Evolutionary conservation across 768 basidiomycete genomes (phyloP).

Genomic region (Macrolepiota albuminosa): DNA sequence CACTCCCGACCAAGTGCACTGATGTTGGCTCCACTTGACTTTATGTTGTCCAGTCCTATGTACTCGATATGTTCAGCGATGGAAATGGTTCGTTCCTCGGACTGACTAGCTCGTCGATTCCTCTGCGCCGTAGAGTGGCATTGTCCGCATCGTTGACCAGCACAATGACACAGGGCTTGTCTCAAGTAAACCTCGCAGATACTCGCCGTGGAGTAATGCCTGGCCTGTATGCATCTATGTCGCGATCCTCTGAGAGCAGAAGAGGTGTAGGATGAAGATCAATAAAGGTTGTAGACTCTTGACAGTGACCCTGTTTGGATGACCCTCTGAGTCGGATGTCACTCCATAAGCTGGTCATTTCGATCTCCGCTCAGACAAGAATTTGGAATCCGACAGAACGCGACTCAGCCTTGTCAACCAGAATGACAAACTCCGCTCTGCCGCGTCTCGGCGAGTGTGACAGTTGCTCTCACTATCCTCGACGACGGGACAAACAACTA

Average conservation of each 20-base stretch:
- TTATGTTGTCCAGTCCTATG: constrained; percentile 15
- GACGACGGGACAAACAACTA: too few relatives aligned
- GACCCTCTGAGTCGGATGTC: too few relatives aligned
- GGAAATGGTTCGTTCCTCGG: constrained; percentile 30
- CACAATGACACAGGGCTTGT: constrained; percentile 53
- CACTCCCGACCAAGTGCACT: constrained; percentile 63
- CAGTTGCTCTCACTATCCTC: too few relatives aligned
- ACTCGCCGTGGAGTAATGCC: constrained; percentile 53
- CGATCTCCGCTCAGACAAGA: too few relatives aligned
- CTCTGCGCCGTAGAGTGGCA: constrained; percentile 38
- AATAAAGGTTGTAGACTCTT: too few relatives aligned
- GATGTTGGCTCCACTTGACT: constrained; percentile 61
- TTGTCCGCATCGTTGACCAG: constrained; percentile 49
- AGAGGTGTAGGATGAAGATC: not conserved
- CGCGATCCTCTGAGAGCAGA: not conserved
- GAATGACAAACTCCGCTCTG: too few relatives aligned
- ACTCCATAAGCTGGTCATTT: too few relatives aligned
- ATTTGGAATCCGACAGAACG: too few relatives aligned
- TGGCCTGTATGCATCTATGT: constrained; percentile 34
- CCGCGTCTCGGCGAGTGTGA: too few relatives aligned
- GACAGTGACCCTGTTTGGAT: too few relatives aligned
- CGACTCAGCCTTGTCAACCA: too few relatives aligned
- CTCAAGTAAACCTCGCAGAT: constrained; percentile 38
- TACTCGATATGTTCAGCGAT: constrained; percentile 3
- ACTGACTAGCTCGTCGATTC: constrained; percentile 45